These are phyloP conservation scores for Rosa lucieae DNA, from an alignment of 306 rosid genomes.

Conservation along the genomic window DNA sequence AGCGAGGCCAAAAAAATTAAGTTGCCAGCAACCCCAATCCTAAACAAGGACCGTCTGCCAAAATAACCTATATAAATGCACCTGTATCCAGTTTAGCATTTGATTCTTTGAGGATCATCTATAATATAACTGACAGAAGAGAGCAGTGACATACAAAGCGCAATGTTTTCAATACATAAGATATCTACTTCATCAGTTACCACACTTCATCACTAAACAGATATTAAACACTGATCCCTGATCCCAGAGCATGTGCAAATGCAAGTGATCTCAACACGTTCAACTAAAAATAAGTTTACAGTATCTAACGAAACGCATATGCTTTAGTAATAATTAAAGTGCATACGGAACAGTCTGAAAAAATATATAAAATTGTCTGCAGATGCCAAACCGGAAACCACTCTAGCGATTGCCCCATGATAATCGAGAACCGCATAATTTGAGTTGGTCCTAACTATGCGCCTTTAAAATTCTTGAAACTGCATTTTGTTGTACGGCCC, in stretches of 20 bases:
- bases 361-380: conserved; percentile 31
- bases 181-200: background rate
- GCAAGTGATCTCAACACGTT: conserved; percentile 5
- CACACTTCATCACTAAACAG: conserved; percentile 14
- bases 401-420: conserved; percentile 33
- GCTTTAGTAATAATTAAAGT: background rate
- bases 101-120: background rate
- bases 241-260: conserved; percentile 2
- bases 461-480: conserved; percentile 45
- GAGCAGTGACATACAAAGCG: background rate
- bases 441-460: conserved; percentile 49
- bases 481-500: conserved; percentile 48
- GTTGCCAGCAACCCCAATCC: background rate
- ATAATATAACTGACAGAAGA: background rate
- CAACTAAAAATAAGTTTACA: conserved; percentile 7
- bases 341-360: conserved; percentile 22
- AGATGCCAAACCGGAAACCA: conserved; percentile 37
- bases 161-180: background rate
- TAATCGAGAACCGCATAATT: conserved; percentile 28
- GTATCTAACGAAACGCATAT: background rate
- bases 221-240: conserved; percentile 4
- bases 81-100: background rate
- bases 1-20: background rate
- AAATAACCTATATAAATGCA: background rate
- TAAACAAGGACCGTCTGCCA: background rate